Conservation (phyloP, 2,329 filamentous ascomycete species). For the Fusarium haematococcum region DNA sequence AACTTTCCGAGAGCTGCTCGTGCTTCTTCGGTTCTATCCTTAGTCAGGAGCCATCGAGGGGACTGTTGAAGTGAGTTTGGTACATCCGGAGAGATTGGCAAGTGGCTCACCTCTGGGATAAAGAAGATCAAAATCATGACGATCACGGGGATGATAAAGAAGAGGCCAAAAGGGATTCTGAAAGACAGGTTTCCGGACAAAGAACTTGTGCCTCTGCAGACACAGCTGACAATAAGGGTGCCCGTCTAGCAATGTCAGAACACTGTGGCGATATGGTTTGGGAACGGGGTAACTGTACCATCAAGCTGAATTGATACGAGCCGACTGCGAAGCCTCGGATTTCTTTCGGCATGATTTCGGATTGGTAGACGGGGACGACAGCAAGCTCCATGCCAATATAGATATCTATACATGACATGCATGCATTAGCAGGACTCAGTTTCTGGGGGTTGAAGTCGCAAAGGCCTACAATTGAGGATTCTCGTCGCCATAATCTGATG, state of each 20-base stretch:
- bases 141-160: background rate
- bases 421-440: background rate
- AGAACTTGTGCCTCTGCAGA: background rate
- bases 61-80: background rate
- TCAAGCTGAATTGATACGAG: background rate
- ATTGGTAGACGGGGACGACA: constrained; percentile 47
- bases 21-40: background rate
- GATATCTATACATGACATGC: background rate
- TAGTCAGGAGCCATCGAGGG: background rate
- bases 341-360: constrained; percentile 40
- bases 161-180: background rate
- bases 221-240: background rate
- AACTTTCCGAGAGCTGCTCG: background rate
- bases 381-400: constrained; percentile 25
- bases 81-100: no score
- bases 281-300: background rate
- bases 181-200: background rate
- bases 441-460: no score
- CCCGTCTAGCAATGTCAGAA: background rate
- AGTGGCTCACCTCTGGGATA: background rate
- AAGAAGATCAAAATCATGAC: background rate
- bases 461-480: background rate
- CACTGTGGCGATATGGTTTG: background rate
- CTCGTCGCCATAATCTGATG: constrained; percentile 21
- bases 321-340: constrained; percentile 43